Evolutionary conservation across 2,329 filamentous ascomycete genomes (phyloP), one percentile per base, ranked within the genome.

Genomic region (Colletotrichum sp.): DNA sequence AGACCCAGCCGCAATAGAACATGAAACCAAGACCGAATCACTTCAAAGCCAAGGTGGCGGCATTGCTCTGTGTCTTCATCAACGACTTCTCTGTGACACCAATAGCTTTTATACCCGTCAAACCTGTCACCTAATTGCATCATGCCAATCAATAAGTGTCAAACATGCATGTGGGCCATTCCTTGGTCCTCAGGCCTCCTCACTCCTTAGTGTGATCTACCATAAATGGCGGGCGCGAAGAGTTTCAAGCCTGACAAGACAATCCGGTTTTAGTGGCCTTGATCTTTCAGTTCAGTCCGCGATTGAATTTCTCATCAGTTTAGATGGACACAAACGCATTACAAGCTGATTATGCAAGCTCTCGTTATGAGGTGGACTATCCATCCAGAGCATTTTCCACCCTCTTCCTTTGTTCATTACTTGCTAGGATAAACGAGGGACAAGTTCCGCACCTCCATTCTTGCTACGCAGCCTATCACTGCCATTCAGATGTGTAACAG

Each of bases 401-500:
- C 9, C 9, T 48, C 18, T 21, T n/a, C 10, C 43, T 6, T 48
- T 48, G 6, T 7, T 0, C 0, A 48, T 48, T 7, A 0, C n/a
- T n/a, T 13, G 10, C 3, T 7, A 0, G 10, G 10, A 48, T 21
- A 21, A 21, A 3, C 18, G 6, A 6, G 8, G 38, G 18, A 48
- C 3, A 48, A n/a, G 1, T n/a, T n/a, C 18, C 12, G 9, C 18
- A 48, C 18, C 16, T 48, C 0, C 5, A 18, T n/a, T 48, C 18
- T 48, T 48, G 16, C 38, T 3, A n/a, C 38, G 9, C 18, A 9
- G 18, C 18, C 18, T n/a, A 48, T 2, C 8, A n/a, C 10, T 0
- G 6, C 2, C 2, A 13, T 48, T 48, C n/a, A 48, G 0, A 48
- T 0, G 6, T 12, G 1, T 21, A 0, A 21, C 10, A 12, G 10